These are phyloP conservation scores for Fremontodendron californicum DNA, from an alignment of 345 rosid species.

Conservation along the genomic window DNA sequence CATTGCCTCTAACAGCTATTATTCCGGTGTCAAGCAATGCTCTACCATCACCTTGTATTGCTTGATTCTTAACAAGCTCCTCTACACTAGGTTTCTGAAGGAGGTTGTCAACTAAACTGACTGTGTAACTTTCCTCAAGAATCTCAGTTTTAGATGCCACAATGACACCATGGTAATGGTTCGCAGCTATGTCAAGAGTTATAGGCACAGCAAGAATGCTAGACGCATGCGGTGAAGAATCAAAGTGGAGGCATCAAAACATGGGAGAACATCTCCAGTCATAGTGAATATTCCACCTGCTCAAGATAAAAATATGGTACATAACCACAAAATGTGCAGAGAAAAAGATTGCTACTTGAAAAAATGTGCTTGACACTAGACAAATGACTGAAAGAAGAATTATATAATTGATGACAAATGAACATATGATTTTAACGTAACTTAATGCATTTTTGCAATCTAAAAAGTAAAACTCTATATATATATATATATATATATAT, in stretches of 20 bases:
- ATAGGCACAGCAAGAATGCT: constrained; percentile 88
- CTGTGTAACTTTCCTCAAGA: constrained; percentile 32
- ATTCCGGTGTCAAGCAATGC: constrained; percentile 93
- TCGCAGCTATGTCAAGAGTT: constrained; percentile 91
- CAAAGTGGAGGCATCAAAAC: constrained; percentile 84
- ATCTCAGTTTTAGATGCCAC: constrained; percentile 63
- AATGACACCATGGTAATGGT: constrained; percentile 92
- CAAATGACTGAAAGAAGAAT: background rate
- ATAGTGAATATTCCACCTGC: constrained; percentile 85
- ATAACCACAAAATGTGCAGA: background rate
- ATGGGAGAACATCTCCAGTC: constrained; percentile 99
- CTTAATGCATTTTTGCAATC: too few species aligned
- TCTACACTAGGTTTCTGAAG: constrained; percentile 81
- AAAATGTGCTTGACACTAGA: background rate
- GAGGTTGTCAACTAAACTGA: constrained; percentile 72
- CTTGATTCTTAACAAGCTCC: constrained; percentile 65
- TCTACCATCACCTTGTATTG: constrained; percentile 84
- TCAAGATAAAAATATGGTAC: background rate
- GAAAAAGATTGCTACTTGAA: background rate
- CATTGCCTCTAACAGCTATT: constrained; percentile 83
- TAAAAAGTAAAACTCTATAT: too few species aligned
- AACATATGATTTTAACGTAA: background rate
- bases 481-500: too few species aligned
- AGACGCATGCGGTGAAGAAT: constrained; percentile 73
- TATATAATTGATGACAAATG: too few species aligned